Evolutionary conservation across 768 basidiomycete genomes (phyloP), one percentile per base, ranked within the genome.

Genomic region (Phylloporus sp.): DNA sequence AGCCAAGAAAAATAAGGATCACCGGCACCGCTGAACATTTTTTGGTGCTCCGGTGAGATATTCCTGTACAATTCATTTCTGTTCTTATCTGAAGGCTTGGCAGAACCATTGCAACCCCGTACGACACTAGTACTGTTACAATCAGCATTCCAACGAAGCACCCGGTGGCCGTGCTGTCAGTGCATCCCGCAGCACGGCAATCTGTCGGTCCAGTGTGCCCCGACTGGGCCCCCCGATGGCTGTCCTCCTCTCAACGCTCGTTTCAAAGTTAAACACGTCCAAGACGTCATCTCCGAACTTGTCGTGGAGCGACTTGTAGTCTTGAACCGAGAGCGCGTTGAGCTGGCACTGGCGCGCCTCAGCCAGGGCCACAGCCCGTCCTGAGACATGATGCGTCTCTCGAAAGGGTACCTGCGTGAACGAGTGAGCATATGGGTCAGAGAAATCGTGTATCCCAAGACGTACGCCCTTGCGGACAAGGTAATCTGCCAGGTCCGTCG

Each of bases 401-500:
- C 96, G 85, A 81, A 99, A 98, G 8, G 96, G 96, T 34, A 93
- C 89, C 94, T 96, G 57, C 11, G 26, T 20, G 26, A 18, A 22
- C 23, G 31, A 41, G 42, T 42, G 11, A 41, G 42, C 4, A 10
- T 21, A 23, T 10, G 22, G 3, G 11, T 26, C 13, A 32, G 27
- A 23, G 43, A 21, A 26, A 26, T n/a, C 15, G 14, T 13, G 11
- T 10, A 9, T 27, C 22, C 3, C 9, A 49, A 39, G 5, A 77
- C 88, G 55, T 68, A 96, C 95, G 54, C 96, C 95, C 76, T 96
- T 97, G 58, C 94, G 87, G 52, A 99, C 96, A 32, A 99, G 86
- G 67, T 99, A 98, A 65, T 99, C 95, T 9, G 96, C 96, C 22
- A 99, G 71, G 60, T 99, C 96, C n/a, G 96, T 99, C 5, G 96